Evolutionary conservation across 2,329 filamentous ascomycete genomes (phyloP), one percentile per base, ranked within the genome.

Genomic region (Rutstroemia sp.): DNA sequence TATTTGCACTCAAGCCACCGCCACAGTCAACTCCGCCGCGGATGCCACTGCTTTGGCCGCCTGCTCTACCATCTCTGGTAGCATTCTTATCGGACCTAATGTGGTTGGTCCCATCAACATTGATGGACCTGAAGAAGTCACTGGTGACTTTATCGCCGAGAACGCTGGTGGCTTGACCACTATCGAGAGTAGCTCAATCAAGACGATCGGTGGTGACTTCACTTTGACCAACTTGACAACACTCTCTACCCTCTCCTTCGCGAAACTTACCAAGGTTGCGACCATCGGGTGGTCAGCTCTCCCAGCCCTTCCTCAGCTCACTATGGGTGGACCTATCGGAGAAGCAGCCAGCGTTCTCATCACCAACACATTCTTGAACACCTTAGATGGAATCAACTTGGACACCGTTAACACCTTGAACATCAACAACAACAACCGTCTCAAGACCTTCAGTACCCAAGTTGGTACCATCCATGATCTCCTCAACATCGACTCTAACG

Each of bases 401-500:
- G 73, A 82, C 61, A 79, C 80, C n/a, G 85, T 90, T 54, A 79
- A 82, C 57, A 78, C 76, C 63, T 82, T 99, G 71, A 78, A 88
- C 72, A 87, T 99, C 74, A 87, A 89, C 81, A 96, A 96, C 85
- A 97, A 97, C 83, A 76, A 76, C 60, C 86, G 87, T 70, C 80
- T 99, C 65, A 82, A 81, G 69, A 78, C 77, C 60, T 88, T 95
- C 76, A 81, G 82, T 69, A 88, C 91, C 73, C 81, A 87, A 70
- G 79, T 97, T 58, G 79, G 79, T 71, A 92, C 88, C 75, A 81
- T 96, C 66, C 87, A 80, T 63, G 78, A 81, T 56, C 72, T 78
- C 48, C 76, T 96, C 53, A 84, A 80, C 67, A 84, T 99, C 70
- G 82, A 84, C 66, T 84, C 86, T 77, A 99, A 99, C 78, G 86